Base-by-base conservation (phyloP, 176 grass and related monocot genomes). In the Canna indica region DNA sequence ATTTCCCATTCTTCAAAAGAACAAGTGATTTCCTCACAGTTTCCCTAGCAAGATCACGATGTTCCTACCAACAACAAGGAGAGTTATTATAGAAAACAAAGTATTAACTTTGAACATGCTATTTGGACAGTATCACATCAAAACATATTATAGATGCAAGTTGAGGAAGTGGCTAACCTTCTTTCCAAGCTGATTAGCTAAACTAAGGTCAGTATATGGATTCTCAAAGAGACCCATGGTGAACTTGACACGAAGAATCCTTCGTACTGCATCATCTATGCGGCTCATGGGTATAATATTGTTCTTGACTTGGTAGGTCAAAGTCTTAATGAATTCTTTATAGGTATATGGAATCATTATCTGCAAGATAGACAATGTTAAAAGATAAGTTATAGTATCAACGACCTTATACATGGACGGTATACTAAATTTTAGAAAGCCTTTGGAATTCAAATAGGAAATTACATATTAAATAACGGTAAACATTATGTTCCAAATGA, bases 11-110 rank as follows among this genome's bases (percentile, higher is more conserved):
- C 35, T 76, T 76, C 61, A 76, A 17, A 12, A 67, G 74, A 22
- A 76, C 74, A 24, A 76, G 62, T 27, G 74, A 67, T 54, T 76
- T 76, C 74, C 74, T 67, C 11, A 76, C 74, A 25, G 74, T 29
- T 62, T 62, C 59, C 59, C 59, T 62, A 0, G 59, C 59, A 5
- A 62, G 29, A 14, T 62, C 30, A 5, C 30, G 27, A 12, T 62
- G 59, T 33, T 62, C 59, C 59, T 62, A 7, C n/a, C 13, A 0
- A 8, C 11, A 31, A 12, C 27, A 28, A 61, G 31, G 54, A 26
- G 54, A 26, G 26, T 59, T 26, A 26, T 59, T 8, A 13, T 1
- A 1, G 44, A 11, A 0, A 47, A 1, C 13, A 16, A 47, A 16
- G 45, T 13, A 47, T 16, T n/a, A n/a, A n/a, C n/a, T n/a, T n/a